Conservation (phyloP, 257 asterid species). For the Cinchona pubescens region DNA sequence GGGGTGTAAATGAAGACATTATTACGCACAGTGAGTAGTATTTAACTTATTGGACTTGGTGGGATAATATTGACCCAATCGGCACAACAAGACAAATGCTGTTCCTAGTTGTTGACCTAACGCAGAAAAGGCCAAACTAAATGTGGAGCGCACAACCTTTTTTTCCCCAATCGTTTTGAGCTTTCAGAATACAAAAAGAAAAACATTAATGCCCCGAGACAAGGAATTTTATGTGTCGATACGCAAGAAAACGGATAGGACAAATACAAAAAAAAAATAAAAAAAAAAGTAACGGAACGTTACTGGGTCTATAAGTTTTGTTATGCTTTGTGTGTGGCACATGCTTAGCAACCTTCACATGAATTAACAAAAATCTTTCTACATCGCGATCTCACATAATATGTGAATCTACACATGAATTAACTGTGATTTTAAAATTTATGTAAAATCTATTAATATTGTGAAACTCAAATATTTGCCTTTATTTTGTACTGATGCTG, state of each 20-base stretch:
- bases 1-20: background rate
- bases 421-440: no score
- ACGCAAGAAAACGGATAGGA: conserved; percentile 12
- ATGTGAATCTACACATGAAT: no score
- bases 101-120: conserved; percentile 70
- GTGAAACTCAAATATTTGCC: no score
- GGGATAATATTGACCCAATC: conserved; percentile 52
- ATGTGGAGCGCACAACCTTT: conserved; percentile 10
- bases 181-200: conserved; percentile 8
- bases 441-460: no score
- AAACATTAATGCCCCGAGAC: background rate
- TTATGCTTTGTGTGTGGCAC: conserved; percentile 51
- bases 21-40: background rate
- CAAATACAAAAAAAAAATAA: no score
- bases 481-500: no score
- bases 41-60: conserved; percentile 32
- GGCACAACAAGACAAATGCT: conserved; percentile 48
- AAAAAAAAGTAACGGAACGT: no score
- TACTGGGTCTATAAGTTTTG: conserved; percentile 24
- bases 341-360: conserved; percentile 56
- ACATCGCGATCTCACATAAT: no score
- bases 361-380: no score
- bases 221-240: conserved; percentile 4
- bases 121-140: conserved; percentile 38
- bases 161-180: background rate